Conservation (phyloP, 129 eudicot species). For the Gnaphalium uliginosum region DNA sequence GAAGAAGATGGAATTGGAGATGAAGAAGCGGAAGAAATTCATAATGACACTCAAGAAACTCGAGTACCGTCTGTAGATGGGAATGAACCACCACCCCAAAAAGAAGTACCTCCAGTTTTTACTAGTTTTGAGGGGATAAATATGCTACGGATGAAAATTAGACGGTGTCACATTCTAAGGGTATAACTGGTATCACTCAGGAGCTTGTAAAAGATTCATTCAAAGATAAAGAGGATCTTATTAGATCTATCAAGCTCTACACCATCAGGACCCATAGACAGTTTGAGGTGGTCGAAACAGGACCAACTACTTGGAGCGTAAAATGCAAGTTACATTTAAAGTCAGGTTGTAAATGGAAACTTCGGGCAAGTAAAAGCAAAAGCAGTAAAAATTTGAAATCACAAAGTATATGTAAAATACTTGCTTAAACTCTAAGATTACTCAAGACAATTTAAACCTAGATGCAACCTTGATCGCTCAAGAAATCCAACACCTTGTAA, state of each 20-base stretch:
- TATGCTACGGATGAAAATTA: too few species aligned
- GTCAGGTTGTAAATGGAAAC: not conserved
- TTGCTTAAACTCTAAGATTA: not conserved
- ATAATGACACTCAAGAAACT: too few species aligned
- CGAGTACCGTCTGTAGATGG: too few species aligned
- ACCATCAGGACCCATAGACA: not conserved
- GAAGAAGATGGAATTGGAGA: too few species aligned
- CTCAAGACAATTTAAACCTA: not conserved
- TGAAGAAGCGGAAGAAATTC: too few species aligned
- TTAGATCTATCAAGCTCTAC: not conserved
- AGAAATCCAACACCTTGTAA: too few species aligned
- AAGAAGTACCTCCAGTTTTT: too few species aligned
- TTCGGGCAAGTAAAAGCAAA: slow-evolving; percentile 1
- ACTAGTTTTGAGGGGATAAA: too few species aligned
- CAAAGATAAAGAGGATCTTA: not conserved
- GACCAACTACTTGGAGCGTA: not conserved
- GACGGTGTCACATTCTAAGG: too few species aligned
- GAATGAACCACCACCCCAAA: too few species aligned
- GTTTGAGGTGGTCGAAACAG: not conserved
- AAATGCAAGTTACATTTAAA: not conserved
- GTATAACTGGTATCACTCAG: not conserved
- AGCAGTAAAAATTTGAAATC: not conserved
- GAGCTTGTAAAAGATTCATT: not conserved
- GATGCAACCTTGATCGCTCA: not conserved
- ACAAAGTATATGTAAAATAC: not conserved